Conservation (phyloP, 305 asterid genomes). For the Caryopteris hybrid region DNA sequence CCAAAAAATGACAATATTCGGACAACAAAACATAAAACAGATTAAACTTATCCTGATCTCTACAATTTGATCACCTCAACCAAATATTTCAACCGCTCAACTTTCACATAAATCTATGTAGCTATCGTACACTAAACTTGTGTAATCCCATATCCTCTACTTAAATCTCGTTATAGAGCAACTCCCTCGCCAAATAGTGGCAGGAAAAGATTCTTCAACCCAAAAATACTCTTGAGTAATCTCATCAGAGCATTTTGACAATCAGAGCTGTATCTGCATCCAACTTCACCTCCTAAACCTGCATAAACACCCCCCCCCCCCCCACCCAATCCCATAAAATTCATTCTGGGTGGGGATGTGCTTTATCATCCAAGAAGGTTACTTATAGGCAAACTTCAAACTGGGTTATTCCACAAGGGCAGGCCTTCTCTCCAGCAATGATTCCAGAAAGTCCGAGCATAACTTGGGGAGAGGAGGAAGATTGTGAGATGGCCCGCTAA, state of each 20-base stretch:
- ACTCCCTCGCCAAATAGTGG: background rate
- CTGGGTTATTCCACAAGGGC: conserved; percentile 32
- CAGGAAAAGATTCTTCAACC: background rate
- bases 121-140: background rate
- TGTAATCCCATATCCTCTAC: background rate
- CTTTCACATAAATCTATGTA: background rate
- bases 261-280: background rate
- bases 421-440: conserved; percentile 59
- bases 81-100: background rate
- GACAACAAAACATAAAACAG: background rate
- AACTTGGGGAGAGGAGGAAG: conserved; percentile 76
- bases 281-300: background rate
- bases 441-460: conserved; percentile 66
- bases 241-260: background rate
- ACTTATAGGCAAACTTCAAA: background rate
- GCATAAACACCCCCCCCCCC: background rate
- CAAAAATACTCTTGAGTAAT: background rate
- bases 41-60: background rate
- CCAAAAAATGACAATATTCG: background rate
- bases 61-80: background rate
- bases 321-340: background rate
- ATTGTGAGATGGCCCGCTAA: conserved; percentile 77
- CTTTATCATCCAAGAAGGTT: background rate
- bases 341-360: no score
- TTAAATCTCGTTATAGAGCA: conserved; percentile 1